Evolutionary conservation across 306 rosid species (phyloP), one percentile per base, ranked within the genome.

Genomic region (Arachis stenosperma): DNA sequence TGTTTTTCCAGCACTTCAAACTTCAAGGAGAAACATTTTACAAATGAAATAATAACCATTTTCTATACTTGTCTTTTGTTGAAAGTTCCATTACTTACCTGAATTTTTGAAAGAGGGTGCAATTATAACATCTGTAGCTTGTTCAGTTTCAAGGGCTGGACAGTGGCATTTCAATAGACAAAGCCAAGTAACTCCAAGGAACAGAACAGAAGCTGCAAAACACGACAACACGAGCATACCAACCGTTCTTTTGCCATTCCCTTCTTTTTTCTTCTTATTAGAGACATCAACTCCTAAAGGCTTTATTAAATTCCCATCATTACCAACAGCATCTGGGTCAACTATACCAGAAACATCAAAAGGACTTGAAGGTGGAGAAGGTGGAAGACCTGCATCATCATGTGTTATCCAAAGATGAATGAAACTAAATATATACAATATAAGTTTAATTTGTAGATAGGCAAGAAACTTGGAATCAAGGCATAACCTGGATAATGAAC

Each of bases 211-310:
- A 56, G 82, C 90, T 9, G 91, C 64, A 75, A 85, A 75, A n/a
- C 92, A 88, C 47, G 92, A 86, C 61, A 88, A 71, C 55, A 79
- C 79, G 9, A 92, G 84, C 40, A 85, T 83, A 13, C 70, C 73
- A 61, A 76, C 74, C 83, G 81, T 71, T 77, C 73, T 80, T 78
- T 76, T 68, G n/a, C 84, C 66, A 44, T 66, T 77, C n/a, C 87
- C 88, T 56, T 80, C 70, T 47, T 76, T 87, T 70, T 63, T 76
- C 67, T 81, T 87, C 81, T 84, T 84, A 2, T 84, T 84, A 2
- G 91, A 70, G 71, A 92, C 75, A 50, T 84, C 88, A 64, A 86
- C 96, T 81, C 92, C 95, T 74, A 92, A 60, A 46, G 98, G 98
- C 68, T 92, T 92, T 67, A 87, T 61, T 22, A 61, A 61, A 40